phyloP scores from a whole-genome alignment of 106 monocot genomes.

The Agapanthus africanus region DNA sequence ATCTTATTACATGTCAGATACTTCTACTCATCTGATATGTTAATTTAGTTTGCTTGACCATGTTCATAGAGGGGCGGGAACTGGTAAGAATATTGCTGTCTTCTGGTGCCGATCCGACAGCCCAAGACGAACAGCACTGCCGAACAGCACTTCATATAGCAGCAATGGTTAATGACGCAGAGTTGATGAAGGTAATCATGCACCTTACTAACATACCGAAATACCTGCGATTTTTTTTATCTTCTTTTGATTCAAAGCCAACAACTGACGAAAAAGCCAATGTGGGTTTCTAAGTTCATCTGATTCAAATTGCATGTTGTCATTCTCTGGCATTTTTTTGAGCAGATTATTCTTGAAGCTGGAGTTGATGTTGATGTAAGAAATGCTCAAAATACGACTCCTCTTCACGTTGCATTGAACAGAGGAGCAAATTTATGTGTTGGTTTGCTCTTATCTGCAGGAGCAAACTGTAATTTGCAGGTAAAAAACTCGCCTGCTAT shows the following conservation, averaged over 20 bases:
- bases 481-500: conserved; percentile 31
- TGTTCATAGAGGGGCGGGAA: conserved; percentile 76
- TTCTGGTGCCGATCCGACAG: conserved; percentile 91
- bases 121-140: conserved; percentile 77
- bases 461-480: conserved; percentile 96
- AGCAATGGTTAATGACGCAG: conserved; percentile 92
- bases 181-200: conserved; percentile 60
- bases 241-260: background rate
- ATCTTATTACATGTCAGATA: background rate
- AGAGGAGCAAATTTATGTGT: conserved; percentile 91
- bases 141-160: conserved; percentile 90
- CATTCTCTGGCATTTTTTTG: conserved; percentile 5
- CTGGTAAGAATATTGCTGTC: conserved; percentile 79
- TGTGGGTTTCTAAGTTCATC: background rate
- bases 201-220: background rate
- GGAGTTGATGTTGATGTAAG: conserved; percentile 91
- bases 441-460: conserved; percentile 87
- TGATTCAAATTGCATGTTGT: conserved; percentile 8
- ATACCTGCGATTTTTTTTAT: background rate
- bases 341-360: conserved; percentile 83
- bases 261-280: background rate
- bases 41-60: conserved; percentile 8
- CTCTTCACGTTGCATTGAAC: conserved; percentile 93
- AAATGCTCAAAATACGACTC: conserved; percentile 85
- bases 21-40: conserved; percentile 6